phyloP scores from a whole-genome alignment of 257 asterid species.

The Gentiana straminea region DNA sequence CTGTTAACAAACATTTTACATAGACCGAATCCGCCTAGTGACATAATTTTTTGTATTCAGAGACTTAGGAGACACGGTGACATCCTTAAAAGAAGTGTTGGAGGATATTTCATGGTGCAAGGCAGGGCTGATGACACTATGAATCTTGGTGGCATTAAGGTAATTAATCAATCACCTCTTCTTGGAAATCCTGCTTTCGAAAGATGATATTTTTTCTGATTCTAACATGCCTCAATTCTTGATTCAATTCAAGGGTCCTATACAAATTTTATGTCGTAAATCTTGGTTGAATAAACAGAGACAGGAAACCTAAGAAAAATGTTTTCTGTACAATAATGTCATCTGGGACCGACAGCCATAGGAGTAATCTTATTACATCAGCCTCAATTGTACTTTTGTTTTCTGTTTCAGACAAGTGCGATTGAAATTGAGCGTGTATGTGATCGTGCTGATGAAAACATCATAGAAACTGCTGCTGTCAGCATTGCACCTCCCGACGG shows the following conservation, averaged over 20 bases:
- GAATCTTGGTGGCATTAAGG: conserved; percentile 98
- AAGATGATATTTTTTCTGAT: too few relatives aligned
- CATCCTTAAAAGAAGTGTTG: conserved; percentile 56
- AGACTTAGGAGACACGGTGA: conserved; percentile 94
- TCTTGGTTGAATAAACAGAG: too few relatives aligned
- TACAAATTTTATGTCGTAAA: too few relatives aligned
- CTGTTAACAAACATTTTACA: background rate
- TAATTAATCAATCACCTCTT: conserved; percentile 8
- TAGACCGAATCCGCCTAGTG: too few relatives aligned
- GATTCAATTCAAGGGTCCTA: too few relatives aligned
- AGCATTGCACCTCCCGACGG: conserved; percentile 58
- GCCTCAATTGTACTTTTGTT: background rate
- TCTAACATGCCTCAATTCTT: too few relatives aligned
- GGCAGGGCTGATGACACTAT: conserved; percentile 97
- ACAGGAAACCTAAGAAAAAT: too few relatives aligned
- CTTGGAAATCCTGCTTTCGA: background rate
- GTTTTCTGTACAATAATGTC: too few relatives aligned
- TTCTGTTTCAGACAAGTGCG: conserved; percentile 54
- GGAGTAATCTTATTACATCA: too few relatives aligned
- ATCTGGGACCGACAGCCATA: too few relatives aligned
- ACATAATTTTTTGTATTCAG: conserved; percentile 20
- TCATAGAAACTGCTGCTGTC: conserved; percentile 79
- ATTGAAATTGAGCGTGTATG: conserved; percentile 77
- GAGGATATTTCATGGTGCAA: conserved; percentile 60
- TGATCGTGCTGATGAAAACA: conserved; percentile 50